A percentile compares a stretch with the other conserved stretches of the same genome.
phyloP scores from a whole-genome alignment of 2,329 filamentous ascomycete species.

The Trichoderma sp. region DNA sequence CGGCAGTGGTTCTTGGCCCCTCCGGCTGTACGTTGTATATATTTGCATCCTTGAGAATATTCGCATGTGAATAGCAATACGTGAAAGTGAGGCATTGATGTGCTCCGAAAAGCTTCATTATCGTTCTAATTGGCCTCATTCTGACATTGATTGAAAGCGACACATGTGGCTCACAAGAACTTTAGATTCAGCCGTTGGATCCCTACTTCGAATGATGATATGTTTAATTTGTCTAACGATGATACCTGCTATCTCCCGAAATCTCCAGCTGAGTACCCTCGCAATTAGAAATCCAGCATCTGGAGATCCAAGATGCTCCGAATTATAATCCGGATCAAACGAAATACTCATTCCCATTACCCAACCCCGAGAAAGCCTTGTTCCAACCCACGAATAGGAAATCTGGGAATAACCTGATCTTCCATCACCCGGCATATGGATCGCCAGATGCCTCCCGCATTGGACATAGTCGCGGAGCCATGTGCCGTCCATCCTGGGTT shows the following conservation, averaged over 20 bases:
- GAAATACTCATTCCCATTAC: neutral
- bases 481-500: neutral
- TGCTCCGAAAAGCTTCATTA: neutral
- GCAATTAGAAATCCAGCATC: neutral
- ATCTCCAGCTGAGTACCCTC: neutral
- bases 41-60: neutral
- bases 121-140: neutral
- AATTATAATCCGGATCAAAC: neutral
- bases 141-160: neutral
- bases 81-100: neutral
- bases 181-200: neutral
- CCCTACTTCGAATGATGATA: neutral
- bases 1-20: neutral
- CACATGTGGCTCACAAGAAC: neutral
- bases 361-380: neutral
- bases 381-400: neutral
- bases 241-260: neutral
- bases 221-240: neutral
- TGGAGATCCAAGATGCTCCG: neutral
- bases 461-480: neutral
- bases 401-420: neutral
- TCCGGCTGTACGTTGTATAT: neutral
- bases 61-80: neutral
- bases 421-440: neutral
- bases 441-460: conserved; percentile 8